These are phyloP conservation scores for Euryodendron excelsum DNA, from an alignment of 148 eudicot genomes.

Conservation along the genomic window DNA sequence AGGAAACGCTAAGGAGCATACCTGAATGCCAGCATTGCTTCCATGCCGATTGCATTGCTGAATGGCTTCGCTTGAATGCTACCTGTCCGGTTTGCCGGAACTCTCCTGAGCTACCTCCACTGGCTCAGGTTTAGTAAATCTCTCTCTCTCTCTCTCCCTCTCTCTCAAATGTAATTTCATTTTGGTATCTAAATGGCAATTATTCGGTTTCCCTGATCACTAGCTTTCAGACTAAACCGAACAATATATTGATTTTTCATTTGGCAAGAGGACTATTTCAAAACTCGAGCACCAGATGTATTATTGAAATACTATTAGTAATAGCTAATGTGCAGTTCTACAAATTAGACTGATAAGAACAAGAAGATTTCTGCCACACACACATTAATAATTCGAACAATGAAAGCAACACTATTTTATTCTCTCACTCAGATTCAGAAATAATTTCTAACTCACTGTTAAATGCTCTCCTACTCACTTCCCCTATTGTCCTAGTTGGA, in stretches of 20 bases:
- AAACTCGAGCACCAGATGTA: not conserved
- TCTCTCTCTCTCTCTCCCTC: not conserved
- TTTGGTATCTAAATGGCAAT: too few relatives aligned
- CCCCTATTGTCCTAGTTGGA: not conserved
- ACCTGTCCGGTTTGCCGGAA: conserved; percentile 65
- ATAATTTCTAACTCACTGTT: not conserved
- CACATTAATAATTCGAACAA: too few relatives aligned
- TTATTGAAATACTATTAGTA: not conserved
- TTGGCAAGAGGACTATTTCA: too few relatives aligned
- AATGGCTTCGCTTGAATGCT: conserved; percentile 53
- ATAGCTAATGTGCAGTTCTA: too few relatives aligned
- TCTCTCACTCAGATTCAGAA: conserved; percentile 1
- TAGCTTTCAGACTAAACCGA: too few relatives aligned
- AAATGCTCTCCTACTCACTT: not conserved
- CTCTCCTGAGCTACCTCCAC: conserved; percentile 20
- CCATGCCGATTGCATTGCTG: conserved; percentile 64
- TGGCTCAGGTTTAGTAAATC: not conserved
- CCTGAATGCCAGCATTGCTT: conserved; percentile 61
- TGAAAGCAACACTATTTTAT: too few relatives aligned
- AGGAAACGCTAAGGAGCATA: conserved; percentile 46
- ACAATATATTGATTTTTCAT: too few relatives aligned
- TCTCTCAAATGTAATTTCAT: too few relatives aligned
- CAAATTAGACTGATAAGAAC: too few relatives aligned
- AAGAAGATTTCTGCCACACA: too few relatives aligned
- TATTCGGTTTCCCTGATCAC: too few relatives aligned